A percentile compares a stretch with the other conserved stretches of the same genome.
Evolutionary conservation across 2,329 filamentous ascomycete genomes (phyloP).

Genomic region (Aspergillus ibericus): DNA sequence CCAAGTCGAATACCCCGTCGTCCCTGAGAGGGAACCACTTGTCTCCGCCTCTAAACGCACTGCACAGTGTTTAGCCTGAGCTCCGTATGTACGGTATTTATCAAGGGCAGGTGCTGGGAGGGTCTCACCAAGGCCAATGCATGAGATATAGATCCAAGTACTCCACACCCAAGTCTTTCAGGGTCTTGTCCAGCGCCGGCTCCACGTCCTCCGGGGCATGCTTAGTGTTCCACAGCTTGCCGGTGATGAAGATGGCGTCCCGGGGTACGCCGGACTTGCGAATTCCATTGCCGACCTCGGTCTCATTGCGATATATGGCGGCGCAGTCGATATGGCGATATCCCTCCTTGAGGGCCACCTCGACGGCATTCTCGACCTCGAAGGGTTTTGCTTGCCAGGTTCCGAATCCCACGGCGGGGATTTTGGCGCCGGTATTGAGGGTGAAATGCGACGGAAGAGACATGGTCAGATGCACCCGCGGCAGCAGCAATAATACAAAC

Average conservation of each 20-base stretch:
- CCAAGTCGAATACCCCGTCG: constrained; percentile 23
- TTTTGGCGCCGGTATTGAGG: constrained; percentile 20
- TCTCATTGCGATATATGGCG: constrained; percentile 75
- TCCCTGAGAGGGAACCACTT: constrained; percentile 26
- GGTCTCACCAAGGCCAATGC: constrained; percentile 24
- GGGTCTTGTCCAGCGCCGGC: constrained; percentile 60
- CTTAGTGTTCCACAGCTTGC: constrained; percentile 80
- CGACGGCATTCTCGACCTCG: not conserved
- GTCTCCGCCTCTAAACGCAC: constrained; percentile 22
- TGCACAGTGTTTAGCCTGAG: constrained; percentile 3
- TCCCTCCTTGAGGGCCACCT: constrained; percentile 40
- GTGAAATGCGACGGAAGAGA: constrained; percentile 24
- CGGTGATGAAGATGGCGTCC: constrained; percentile 69
- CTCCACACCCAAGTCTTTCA: constrained; percentile 54
- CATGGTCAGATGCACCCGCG: not conserved
- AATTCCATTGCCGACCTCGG: constrained; percentile 66
- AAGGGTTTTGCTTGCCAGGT: not conserved
- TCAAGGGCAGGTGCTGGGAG: no score
- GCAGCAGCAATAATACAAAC: no score
- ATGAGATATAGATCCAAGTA: not conserved
- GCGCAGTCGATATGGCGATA: constrained; percentile 55
- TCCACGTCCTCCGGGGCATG: constrained; percentile 62
- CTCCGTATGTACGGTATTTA: no score
- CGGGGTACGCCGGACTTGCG: constrained; percentile 64
- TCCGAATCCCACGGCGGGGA: not conserved